Evolutionary conservation across 495 filamentous ascomycete species (phyloP).

Genomic region (Mytilinidion resinicola): DNA sequence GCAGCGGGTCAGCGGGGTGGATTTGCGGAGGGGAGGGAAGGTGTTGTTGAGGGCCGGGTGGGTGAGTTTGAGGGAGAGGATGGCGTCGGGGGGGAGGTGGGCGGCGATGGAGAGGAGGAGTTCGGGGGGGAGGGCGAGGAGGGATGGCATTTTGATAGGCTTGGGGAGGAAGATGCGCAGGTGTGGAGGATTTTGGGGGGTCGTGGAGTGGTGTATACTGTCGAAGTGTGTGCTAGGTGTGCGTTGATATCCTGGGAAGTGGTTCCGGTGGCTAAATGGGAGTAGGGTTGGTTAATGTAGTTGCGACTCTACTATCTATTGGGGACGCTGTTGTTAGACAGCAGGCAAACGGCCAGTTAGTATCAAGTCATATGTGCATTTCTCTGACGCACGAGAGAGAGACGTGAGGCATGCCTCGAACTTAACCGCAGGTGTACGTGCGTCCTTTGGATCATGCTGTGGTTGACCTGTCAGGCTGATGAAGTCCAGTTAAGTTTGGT

Average conservation of each 20-base stretch:
- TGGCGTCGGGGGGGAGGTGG: conserved; percentile 16
- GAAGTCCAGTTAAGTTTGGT: too few species aligned
- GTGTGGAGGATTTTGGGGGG: neutral
- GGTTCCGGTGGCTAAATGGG: neutral
- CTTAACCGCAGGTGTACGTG: too few species aligned
- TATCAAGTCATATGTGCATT: too few species aligned
- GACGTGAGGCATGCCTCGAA: too few species aligned
- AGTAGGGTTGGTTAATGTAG: too few species aligned
- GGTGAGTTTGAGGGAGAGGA: conserved; percentile 19
- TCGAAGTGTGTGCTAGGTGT: neutral
- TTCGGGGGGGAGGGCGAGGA: conserved; percentile 17
- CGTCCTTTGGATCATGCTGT: too few species aligned
- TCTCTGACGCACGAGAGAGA: too few species aligned
- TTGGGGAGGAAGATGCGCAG: neutral
- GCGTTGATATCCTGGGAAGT: conserved; percentile 1
- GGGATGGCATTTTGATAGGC: neutral
- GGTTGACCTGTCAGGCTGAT: too few species aligned
- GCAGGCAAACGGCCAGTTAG: too few species aligned
- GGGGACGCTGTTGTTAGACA: too few species aligned
- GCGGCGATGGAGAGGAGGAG: conserved; percentile 19
- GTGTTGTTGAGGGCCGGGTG: conserved; percentile 4
- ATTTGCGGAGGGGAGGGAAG: neutral
- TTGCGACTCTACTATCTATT: too few species aligned
- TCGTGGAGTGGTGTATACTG: neutral
- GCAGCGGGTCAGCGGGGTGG: neutral